Evolutionary conservation across 768 basidiomycete species (phyloP).

Genomic region (Phylloporus scabripes): DNA sequence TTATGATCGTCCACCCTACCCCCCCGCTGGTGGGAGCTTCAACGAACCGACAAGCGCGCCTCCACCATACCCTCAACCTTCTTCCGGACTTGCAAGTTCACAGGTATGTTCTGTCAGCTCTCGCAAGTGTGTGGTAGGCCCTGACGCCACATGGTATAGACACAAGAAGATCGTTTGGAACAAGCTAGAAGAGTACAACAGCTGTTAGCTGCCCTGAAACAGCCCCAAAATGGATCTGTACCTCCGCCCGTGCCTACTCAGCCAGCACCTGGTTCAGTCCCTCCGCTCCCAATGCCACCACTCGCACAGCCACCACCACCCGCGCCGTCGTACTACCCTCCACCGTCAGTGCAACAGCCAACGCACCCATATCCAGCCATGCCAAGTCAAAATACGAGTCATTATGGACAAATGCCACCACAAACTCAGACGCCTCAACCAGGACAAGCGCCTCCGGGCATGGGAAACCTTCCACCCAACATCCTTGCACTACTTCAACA

Average conservation of each 20-base stretch:
- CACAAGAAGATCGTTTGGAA: slow-evolving; percentile 72
- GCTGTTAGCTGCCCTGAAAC: slow-evolving; percentile 74
- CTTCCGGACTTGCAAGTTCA: slow-evolving; percentile 12
- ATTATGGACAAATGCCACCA: slow-evolving; percentile 28
- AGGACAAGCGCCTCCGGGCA: slow-evolving; percentile 31
- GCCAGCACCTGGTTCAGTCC: slow-evolving; percentile 32
- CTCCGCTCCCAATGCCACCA: slow-evolving; percentile 36
- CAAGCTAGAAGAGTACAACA: slow-evolving; percentile 86
- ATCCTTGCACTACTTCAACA: slow-evolving; percentile 65
- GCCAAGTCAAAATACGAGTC: slow-evolving; percentile 16
- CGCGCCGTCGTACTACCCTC: slow-evolving; percentile 40
- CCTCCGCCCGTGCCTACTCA: slow-evolving; percentile 17
- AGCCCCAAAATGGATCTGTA: slow-evolving; percentile 42
- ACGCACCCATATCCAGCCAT: slow-evolving; percentile 21
- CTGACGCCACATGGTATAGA: slow-evolving; percentile 4
- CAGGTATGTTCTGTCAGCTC: slow-evolving; percentile 26
- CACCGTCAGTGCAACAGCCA: slow-evolving; percentile 31
- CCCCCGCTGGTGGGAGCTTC: slow-evolving; percentile 17
- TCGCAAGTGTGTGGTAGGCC: background rate
- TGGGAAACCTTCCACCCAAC: slow-evolving; percentile 54
- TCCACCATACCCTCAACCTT: slow-evolving; percentile 24
- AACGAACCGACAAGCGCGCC: slow-evolving; percentile 23
- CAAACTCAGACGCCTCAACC: slow-evolving; percentile 29
- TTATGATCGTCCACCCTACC: slow-evolving; percentile 38
- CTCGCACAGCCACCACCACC: slow-evolving; percentile 24